A percentile compares a stretch with the other conserved stretches of the same genome.
phyloP scores from a whole-genome alignment of 176 grass and related monocot species.

The Paspalum notatum region DNA sequence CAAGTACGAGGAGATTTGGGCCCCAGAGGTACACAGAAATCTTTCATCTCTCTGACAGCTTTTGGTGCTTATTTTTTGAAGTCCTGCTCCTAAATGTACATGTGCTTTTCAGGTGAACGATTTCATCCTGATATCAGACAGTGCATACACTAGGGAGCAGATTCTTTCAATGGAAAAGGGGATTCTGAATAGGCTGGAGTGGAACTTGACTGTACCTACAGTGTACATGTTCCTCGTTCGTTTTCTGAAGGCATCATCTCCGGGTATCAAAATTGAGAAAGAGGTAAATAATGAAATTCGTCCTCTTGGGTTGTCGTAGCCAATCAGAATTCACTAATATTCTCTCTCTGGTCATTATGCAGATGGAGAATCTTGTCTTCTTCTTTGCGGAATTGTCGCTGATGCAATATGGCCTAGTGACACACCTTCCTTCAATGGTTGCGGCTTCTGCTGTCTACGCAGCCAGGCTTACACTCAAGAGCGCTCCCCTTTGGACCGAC shows the following conservation, averaged over 20 bases:
- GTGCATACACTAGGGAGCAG: constrained; percentile 71
- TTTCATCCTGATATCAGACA: constrained; percentile 94
- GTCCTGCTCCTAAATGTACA: constrained; percentile 13
- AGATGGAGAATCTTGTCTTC: constrained; percentile 92
- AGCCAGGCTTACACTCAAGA: constrained; percentile 81
- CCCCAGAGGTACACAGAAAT: constrained; percentile 74
- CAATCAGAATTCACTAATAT: not conserved
- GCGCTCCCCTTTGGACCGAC: constrained; percentile 75
- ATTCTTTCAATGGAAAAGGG: constrained; percentile 86
- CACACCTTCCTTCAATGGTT: constrained; percentile 63
- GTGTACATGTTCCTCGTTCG: constrained; percentile 76
- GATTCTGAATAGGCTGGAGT: constrained; percentile 88
- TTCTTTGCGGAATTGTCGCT: constrained; percentile 86
- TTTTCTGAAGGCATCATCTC: constrained; percentile 72
- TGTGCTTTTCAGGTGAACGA: constrained; percentile 70
- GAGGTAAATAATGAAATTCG: constrained; percentile 50
- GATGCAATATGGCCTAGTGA: constrained; percentile 75
- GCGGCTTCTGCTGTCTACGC: constrained; percentile 87
- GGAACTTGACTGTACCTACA: constrained; percentile 94
- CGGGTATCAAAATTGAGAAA: constrained; percentile 44
- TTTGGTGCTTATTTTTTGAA: not conserved
- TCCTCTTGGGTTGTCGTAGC: not conserved
- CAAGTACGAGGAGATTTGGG: constrained; percentile 99
- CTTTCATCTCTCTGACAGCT: not conserved
- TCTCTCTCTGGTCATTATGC: constrained; percentile 37